Evolutionary conservation across 2,329 filamentous ascomycete species (phyloP).

Genomic region (Zymoseptoria passerinii): DNA sequence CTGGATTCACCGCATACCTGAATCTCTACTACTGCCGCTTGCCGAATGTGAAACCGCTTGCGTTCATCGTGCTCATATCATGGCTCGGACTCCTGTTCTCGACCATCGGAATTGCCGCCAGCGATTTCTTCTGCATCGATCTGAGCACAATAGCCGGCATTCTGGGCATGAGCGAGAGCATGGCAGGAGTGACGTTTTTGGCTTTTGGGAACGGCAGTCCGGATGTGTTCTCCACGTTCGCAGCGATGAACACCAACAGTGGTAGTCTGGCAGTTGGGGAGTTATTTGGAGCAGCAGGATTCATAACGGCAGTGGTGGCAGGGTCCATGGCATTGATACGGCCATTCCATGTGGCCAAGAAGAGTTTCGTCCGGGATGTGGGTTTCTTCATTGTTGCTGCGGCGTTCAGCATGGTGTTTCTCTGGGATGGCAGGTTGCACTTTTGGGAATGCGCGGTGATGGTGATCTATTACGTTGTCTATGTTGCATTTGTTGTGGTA

Average conservation of each 20-base stretch:
- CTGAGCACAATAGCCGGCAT: conserved; percentile 84
- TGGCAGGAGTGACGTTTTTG: conserved; percentile 91
- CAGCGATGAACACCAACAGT: conserved; percentile 93
- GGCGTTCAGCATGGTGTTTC: conserved; percentile 75
- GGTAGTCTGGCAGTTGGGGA: conserved; percentile 95
- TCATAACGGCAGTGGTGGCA: conserved; percentile 93
- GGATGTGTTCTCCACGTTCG: conserved; percentile 97
- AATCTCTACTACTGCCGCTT: conserved; percentile 83
- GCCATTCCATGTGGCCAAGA: conserved; percentile 83
- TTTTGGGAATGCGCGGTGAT: conserved; percentile 86
- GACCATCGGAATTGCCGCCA: conserved; percentile 94
- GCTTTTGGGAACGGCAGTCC: conserved; percentile 97
- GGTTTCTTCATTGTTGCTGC: conserved; percentile 85
- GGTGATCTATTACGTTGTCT: conserved; percentile 86
- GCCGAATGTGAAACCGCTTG: conserved; percentile 56
- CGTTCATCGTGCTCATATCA: conserved; percentile 66
- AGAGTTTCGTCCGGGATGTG: conserved; percentile 85
- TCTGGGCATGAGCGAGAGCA: conserved; percentile 86
- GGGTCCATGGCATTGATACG: conserved; percentile 96
- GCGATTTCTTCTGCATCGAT: conserved; percentile 97
- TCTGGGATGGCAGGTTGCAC: conserved; percentile 74
- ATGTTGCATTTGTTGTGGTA: conserved; percentile 75
- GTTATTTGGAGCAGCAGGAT: conserved; percentile 85
- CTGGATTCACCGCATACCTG: conserved; percentile 81
- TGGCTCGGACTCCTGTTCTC: conserved; percentile 91